phyloP scores from a whole-genome alignment of 2,329 filamentous ascomycete genomes.

The Colletotrichum chlorophyti region DNA sequence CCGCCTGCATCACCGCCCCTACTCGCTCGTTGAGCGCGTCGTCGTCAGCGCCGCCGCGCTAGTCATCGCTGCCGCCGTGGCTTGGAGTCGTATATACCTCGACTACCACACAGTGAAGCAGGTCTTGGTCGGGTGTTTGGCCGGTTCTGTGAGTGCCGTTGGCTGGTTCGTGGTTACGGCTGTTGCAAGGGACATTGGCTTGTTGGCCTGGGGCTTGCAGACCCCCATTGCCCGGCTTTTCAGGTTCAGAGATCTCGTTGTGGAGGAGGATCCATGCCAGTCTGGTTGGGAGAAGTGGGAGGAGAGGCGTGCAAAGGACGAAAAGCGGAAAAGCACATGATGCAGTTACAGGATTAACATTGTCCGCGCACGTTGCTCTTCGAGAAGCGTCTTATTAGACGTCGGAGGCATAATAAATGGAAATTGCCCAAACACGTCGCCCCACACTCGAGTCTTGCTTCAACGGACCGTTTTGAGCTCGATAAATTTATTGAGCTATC shows the following conservation, averaged over 20 bases:
- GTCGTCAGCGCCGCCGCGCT: constrained; percentile 62
- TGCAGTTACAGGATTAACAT: too few species aligned
- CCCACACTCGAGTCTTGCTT: not conserved
- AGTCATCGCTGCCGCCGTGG: constrained; percentile 70
- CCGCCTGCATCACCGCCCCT: constrained; percentile 47
- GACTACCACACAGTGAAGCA: constrained; percentile 91
- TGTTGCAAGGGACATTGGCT: constrained; percentile 69
- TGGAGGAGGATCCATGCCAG: constrained; percentile 88
- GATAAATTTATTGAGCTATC: constrained; percentile 17
- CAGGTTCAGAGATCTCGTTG: constrained; percentile 81
- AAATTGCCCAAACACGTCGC: not conserved
- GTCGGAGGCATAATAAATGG: too few species aligned
- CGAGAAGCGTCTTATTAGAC: too few species aligned
- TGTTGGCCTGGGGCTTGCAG: constrained; percentile 76
- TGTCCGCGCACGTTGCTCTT: too few species aligned
- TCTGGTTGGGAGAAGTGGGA: constrained; percentile 96
- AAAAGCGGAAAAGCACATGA: constrained; percentile 38
- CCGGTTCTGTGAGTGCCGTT: constrained; percentile 74
- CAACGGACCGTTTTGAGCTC: not conserved
- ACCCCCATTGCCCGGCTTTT: constrained; percentile 68
- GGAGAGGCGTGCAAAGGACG: constrained; percentile 48
- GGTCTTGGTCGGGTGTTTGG: constrained; percentile 79
- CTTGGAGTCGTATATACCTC: constrained; percentile 85
- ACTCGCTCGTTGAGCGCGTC: constrained; percentile 67
- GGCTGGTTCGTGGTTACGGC: constrained; percentile 80